Percentiles rank a stretch among this genome's conserved stretches.
These are phyloP conservation scores for Ceratobasidium sp. DNA, from an alignment of 1,284 basidiomycete genomes.

Conservation along the genomic window DNA sequence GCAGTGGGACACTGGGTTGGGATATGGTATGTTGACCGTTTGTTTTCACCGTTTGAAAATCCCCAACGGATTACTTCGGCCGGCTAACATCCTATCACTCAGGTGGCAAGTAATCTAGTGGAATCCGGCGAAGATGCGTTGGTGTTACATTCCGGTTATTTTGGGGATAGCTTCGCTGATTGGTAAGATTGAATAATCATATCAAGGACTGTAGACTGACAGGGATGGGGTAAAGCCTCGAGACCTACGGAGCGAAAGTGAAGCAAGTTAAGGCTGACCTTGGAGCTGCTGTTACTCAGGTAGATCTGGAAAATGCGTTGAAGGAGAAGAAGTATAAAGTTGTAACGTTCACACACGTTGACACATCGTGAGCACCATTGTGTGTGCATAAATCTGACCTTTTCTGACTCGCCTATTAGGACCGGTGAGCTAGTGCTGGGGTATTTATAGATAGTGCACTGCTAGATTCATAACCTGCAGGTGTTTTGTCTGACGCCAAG, in stretches of 20 bases:
- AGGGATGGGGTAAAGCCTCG: constrained; percentile 61
- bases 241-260: constrained; percentile 91
- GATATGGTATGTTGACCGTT: constrained; percentile 46
- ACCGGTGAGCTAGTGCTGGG: too few relatives aligned
- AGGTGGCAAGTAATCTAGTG: constrained; percentile 84
- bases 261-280: constrained; percentile 84
- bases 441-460: constrained; percentile 32
- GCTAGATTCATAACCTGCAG: constrained; percentile 47
- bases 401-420: constrained; percentile 53
- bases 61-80: constrained; percentile 23
- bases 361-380: constrained; percentile 58
- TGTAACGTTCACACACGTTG: constrained; percentile 93
- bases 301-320: constrained; percentile 75
- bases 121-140: constrained; percentile 50
- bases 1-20: constrained; percentile 96
- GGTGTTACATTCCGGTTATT: constrained; percentile 78
- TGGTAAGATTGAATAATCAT: constrained; percentile 59
- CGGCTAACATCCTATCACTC: constrained; percentile 17
- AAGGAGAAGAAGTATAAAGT: constrained; percentile 87
- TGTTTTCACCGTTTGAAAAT: constrained; percentile 17
- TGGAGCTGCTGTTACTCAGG: constrained; percentile 73
- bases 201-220: constrained; percentile 40
- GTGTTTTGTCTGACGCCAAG: constrained; percentile 87
- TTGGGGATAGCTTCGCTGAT: constrained; percentile 84
- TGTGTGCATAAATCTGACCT: background rate